A percentile compares a stretch with the other conserved stretches of the same genome.
phyloP scores from a whole-genome alignment of 305 asterid species.

The Fraxinus velutina region DNA sequence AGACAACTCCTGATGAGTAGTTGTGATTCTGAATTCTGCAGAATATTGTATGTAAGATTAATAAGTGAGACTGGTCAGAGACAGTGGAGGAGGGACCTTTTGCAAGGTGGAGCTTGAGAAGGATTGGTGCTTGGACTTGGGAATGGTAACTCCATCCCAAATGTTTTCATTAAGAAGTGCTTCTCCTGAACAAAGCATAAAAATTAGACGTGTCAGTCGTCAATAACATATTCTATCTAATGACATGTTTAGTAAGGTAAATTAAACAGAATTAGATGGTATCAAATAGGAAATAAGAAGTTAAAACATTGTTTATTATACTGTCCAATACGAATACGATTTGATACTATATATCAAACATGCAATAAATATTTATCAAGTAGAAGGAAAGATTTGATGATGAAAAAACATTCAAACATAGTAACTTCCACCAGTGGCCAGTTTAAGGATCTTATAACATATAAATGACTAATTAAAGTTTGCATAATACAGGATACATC shows the following conservation, averaged over 20 bases:
- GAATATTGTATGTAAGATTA: slow-evolving; percentile 17
- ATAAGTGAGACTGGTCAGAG: slow-evolving; percentile 50
- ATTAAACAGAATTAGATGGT: not conserved
- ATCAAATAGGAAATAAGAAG: not conserved
- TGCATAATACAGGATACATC: not conserved
- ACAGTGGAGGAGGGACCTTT: slow-evolving; percentile 95
- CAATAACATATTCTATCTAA: not conserved
- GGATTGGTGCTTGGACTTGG: slow-evolving; percentile 44
- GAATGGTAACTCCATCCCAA: slow-evolving; percentile 76
- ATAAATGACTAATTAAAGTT: not conserved
- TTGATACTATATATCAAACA: not conserved
- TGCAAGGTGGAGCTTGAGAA: slow-evolving; percentile 86
- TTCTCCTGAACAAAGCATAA: slow-evolving; percentile 70
- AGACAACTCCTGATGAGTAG: slow-evolving; percentile 34
- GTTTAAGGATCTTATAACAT: not conserved
- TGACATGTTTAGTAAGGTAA: not conserved
- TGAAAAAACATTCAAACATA: not conserved
- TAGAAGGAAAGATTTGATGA: not conserved
- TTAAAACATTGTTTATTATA: not conserved
- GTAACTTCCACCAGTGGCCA: not conserved
- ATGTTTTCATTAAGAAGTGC: slow-evolving; percentile 84
- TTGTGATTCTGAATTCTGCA: slow-evolving; percentile 32
- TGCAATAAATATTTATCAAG: not conserved
- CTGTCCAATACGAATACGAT: not conserved
- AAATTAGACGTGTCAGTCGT: slow-evolving; percentile 2